Evolutionary conservation across 2,329 filamentous ascomycete genomes (phyloP).

Genomic region (Nothophoma quercina): DNA sequence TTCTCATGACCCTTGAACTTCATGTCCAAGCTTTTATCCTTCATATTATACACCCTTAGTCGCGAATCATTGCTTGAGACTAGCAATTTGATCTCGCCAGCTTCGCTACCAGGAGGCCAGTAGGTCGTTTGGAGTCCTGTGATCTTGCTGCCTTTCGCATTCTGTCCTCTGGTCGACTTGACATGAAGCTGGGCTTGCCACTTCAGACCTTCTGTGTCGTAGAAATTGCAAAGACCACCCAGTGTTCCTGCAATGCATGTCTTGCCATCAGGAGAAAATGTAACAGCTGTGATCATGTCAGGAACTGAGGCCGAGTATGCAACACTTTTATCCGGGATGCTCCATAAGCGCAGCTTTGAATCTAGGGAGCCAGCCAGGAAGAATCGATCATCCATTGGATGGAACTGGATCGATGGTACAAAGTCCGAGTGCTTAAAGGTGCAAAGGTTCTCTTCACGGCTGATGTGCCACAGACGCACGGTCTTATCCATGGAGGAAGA

Average conservation of each 20-base stretch:
- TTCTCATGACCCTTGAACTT: slow-evolving; percentile 96
- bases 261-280: slow-evolving; percentile 91
- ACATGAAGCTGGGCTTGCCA: slow-evolving; percentile 87
- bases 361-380: slow-evolving; percentile 95
- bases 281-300: slow-evolving; percentile 92
- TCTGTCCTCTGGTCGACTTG: slow-evolving; percentile 89
- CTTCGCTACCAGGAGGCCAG: slow-evolving; percentile 63
- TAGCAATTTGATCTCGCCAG: slow-evolving; percentile 79
- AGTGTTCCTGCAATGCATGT: slow-evolving; percentile 87
- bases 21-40: slow-evolving; percentile 82
- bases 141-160: slow-evolving; percentile 96
- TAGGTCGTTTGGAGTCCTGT: slow-evolving; percentile 85
- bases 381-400: slow-evolving; percentile 93
- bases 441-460: slow-evolving; percentile 83
- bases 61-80: slow-evolving; percentile 96
- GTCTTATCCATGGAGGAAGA: slow-evolving; percentile 99
- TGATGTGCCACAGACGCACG: slow-evolving; percentile 91
- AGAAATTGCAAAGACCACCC: slow-evolving; percentile 86
- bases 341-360: slow-evolving; percentile 88
- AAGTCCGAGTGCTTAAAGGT: slow-evolving; percentile 95
- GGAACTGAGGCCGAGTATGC: slow-evolving; percentile 79
- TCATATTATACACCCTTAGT: slow-evolving; percentile 86
- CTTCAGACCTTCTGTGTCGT: slow-evolving; percentile 89
- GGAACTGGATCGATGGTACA: slow-evolving; percentile 92
- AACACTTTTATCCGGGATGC: slow-evolving; percentile 94